phyloP scores from a whole-genome alignment of 2,329 filamentous ascomycete genomes.

The Hymenotorrendiella dingleyae region DNA sequence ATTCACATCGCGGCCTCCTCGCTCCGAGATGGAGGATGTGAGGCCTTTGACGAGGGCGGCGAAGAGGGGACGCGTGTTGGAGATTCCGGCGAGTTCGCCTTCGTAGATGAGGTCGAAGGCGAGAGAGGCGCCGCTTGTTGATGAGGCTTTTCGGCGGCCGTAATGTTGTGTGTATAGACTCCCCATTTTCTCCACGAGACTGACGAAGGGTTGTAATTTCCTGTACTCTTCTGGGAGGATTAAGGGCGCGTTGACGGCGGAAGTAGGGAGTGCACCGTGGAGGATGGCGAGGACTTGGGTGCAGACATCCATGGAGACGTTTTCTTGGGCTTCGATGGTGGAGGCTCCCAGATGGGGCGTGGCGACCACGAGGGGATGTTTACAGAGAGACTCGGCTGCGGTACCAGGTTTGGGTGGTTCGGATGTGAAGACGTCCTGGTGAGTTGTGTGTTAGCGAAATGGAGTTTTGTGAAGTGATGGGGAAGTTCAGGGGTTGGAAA shows the following conservation, averaged over 20 bases:
- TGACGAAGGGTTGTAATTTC: constrained; percentile 70
- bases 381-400: constrained; percentile 55
- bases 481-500: too few species aligned
- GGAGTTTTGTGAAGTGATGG: too few species aligned
- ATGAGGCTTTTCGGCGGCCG: too few species aligned
- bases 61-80: constrained; percentile 72
- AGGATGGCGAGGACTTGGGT: constrained; percentile 72
- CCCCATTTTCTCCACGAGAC: constrained; percentile 73
- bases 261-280: constrained; percentile 64
- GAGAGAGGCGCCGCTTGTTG: constrained; percentile 24
- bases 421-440: constrained; percentile 71
- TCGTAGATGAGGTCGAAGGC: constrained; percentile 71
- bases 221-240: constrained; percentile 77
- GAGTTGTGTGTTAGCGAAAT: too few species aligned
- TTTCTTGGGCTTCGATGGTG: constrained; percentile 78
- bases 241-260: constrained; percentile 74
- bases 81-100: constrained; percentile 64
- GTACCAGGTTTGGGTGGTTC: constrained; percentile 61
- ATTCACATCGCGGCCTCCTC: constrained; percentile 65
- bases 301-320: constrained; percentile 77
- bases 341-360: constrained; percentile 78
- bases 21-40: constrained; percentile 60
- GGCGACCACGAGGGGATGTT: constrained; percentile 66
- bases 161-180: constrained; percentile 75
- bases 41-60: constrained; percentile 75